A percentile compares a stretch with the other conserved stretches of the same genome.
phyloP scores from a whole-genome alignment of 805 yeast genomes.

The Lipomyces lipofer region DNA sequence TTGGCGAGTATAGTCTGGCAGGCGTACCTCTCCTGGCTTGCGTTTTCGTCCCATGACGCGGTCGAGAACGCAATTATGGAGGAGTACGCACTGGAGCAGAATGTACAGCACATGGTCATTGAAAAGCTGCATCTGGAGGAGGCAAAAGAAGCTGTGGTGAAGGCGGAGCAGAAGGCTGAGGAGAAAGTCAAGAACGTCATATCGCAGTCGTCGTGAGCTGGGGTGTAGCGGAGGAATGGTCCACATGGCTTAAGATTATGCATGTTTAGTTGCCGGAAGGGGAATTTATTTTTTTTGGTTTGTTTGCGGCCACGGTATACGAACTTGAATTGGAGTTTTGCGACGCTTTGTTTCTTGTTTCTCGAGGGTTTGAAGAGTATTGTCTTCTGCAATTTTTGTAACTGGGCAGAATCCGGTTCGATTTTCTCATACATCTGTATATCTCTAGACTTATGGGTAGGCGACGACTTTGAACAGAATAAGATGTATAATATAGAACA shows the following conservation, averaged over 20 bases:
- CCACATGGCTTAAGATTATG: neutral
- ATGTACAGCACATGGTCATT: conserved; percentile 8
- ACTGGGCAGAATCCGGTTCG: too few species aligned
- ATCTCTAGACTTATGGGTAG: neutral
- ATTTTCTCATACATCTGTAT: neutral
- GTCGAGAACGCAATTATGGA: conserved; percentile 20
- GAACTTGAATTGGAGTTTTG: neutral
- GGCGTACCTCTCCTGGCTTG: conserved; percentile 26
- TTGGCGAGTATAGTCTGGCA: conserved; percentile 28
- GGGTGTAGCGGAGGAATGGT: neutral
- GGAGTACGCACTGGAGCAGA: conserved; percentile 20
- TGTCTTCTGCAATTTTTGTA: too few species aligned
- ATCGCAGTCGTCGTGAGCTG: neutral
- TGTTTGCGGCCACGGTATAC: neutral
- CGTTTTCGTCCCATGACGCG: conserved; percentile 15
- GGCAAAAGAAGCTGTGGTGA: conserved; percentile 9
- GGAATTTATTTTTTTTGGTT: too few species aligned
- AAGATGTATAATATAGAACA: neutral
- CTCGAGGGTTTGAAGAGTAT: too few species aligned
- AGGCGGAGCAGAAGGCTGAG: conserved; percentile 5
- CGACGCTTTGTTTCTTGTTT: too few species aligned
- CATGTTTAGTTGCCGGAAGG: too few species aligned
- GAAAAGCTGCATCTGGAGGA: conserved; percentile 13
- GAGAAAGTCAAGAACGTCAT: neutral
- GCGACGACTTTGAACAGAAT: neutral